phyloP scores from a whole-genome alignment of 2,329 filamentous ascomycete genomes.

The Cordyceps cateniannulata region DNA sequence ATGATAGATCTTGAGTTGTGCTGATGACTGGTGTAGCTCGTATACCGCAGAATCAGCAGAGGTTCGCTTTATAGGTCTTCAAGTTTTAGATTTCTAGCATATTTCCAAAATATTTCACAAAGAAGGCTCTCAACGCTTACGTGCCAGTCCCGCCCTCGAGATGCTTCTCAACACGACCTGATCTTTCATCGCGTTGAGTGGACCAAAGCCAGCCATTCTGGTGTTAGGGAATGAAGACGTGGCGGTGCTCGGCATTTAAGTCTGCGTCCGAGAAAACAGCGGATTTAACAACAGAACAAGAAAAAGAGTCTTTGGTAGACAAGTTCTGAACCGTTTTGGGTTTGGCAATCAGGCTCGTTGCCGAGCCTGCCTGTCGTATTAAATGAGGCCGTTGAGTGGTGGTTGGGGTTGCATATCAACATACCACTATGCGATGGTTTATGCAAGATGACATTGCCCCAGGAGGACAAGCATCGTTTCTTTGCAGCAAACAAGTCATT shows the following conservation, averaged over 20 bases:
- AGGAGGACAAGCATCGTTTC: too few species aligned
- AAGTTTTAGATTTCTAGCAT: too few species aligned
- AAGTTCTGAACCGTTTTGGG: background rate
- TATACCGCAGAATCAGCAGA: background rate
- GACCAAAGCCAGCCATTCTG: background rate
- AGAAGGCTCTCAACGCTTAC: background rate
- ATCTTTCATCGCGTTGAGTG: background rate
- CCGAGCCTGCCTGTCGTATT: too few species aligned
- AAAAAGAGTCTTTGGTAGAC: background rate
- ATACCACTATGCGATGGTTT: too few species aligned
- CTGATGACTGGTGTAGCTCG: too few species aligned
- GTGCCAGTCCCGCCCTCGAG: background rate
- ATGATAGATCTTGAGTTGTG: background rate
- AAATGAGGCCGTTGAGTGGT: too few species aligned
- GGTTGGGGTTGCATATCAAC: too few species aligned
- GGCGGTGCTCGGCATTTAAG: background rate
- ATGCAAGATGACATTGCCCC: too few species aligned
- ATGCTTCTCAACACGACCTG: background rate
- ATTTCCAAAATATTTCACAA: background rate
- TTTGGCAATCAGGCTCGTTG: background rate
- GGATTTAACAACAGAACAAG: background rate
- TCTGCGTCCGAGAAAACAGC: background rate
- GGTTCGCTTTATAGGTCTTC: background rate
- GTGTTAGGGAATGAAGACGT: conserved; percentile 12
- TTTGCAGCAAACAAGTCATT: too few species aligned